Evolutionary conservation across 495 filamentous ascomycete species (phyloP).

Genomic region (Ramalina peruviana): DNA sequence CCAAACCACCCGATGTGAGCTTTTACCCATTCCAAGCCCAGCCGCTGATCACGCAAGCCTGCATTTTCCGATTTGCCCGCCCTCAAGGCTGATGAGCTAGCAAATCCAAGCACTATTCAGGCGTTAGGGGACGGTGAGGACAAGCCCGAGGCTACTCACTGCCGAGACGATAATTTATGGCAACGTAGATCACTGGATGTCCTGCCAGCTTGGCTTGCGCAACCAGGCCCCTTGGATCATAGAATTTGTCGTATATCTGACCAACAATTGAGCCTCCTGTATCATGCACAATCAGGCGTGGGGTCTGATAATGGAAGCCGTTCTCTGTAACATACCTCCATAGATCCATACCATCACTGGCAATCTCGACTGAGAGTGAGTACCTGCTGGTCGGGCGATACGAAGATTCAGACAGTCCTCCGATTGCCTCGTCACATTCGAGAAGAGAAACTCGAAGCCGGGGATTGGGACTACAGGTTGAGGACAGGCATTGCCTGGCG

Average conservation of each 20-base stretch:
- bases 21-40: slow-evolving; percentile 55
- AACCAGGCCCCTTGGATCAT: not conserved
- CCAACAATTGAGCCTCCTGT: not conserved
- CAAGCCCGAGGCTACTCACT: too few relatives aligned
- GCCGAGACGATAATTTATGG: slow-evolving; percentile 69
- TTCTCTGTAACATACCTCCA: slow-evolving; percentile 23
- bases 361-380: slow-evolving; percentile 14
- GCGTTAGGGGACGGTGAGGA: too few relatives aligned
- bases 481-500: slow-evolving; percentile 29
- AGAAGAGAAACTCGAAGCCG: not conserved
- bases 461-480: not conserved
- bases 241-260: not conserved
- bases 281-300: not conserved
- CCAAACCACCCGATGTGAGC: slow-evolving; percentile 55
- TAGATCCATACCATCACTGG: slow-evolving; percentile 30
- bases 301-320: slow-evolving; percentile 3
- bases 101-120: slow-evolving; percentile 45
- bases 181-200: slow-evolving; percentile 44
- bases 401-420: slow-evolving; percentile 15
- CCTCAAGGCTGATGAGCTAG: slow-evolving; percentile 46
- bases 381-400: slow-evolving; percentile 11
- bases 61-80: slow-evolving; percentile 46
- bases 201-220: not conserved
- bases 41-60: slow-evolving; percentile 57
- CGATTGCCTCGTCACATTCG: not conserved